Conservation (phyloP, 441 rosid genomes). For the Erysimum pusillum region DNA sequence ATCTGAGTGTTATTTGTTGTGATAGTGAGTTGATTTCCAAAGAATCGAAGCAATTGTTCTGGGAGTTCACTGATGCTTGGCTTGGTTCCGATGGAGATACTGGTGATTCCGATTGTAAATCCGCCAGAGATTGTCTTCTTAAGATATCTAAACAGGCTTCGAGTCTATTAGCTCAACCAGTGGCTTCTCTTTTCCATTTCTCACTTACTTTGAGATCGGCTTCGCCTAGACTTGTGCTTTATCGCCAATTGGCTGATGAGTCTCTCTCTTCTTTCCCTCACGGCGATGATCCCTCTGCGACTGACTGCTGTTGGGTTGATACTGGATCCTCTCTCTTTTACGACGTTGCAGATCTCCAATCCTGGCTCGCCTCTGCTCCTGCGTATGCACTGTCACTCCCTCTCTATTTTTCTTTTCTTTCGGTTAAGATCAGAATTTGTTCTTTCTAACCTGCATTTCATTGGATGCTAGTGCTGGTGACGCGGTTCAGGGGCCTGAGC, state of each 20-base stretch:
- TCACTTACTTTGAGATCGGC: slow-evolving; percentile 92
- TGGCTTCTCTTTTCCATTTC: slow-evolving; percentile 84
- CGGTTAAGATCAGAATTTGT: slow-evolving; percentile 9
- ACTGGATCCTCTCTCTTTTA: slow-evolving; percentile 84
- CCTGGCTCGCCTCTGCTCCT: slow-evolving; percentile 69
- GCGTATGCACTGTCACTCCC: slow-evolving; percentile 55
- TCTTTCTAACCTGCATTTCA: slow-evolving; percentile 22
- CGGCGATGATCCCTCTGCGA: slow-evolving; percentile 60
- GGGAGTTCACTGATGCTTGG: slow-evolving; percentile 94
- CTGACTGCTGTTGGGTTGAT: slow-evolving; percentile 92
- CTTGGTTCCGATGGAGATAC: slow-evolving; percentile 56
- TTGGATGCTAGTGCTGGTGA: slow-evolving; percentile 64
- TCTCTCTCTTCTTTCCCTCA: slow-evolving; percentile 94
- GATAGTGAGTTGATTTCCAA: slow-evolving; percentile 86
- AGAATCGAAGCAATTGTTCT: slow-evolving; percentile 81
- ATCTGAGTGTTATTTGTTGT: slow-evolving; percentile 34
- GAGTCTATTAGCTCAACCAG: slow-evolving; percentile 62
- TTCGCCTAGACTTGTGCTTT: slow-evolving; percentile 92
- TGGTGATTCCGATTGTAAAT: slow-evolving; percentile 58
- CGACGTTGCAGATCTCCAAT: slow-evolving; percentile 68
- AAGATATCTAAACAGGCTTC: slow-evolving; percentile 68
- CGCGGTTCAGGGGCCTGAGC: slow-evolving; percentile 83
- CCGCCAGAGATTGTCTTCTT: slow-evolving; percentile 85
- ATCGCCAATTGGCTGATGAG: slow-evolving; percentile 92
- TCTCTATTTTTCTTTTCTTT: slow-evolving; percentile 6